phyloP scores from a whole-genome alignment of 139 green algal species.

The Closterium sp. region DNA sequence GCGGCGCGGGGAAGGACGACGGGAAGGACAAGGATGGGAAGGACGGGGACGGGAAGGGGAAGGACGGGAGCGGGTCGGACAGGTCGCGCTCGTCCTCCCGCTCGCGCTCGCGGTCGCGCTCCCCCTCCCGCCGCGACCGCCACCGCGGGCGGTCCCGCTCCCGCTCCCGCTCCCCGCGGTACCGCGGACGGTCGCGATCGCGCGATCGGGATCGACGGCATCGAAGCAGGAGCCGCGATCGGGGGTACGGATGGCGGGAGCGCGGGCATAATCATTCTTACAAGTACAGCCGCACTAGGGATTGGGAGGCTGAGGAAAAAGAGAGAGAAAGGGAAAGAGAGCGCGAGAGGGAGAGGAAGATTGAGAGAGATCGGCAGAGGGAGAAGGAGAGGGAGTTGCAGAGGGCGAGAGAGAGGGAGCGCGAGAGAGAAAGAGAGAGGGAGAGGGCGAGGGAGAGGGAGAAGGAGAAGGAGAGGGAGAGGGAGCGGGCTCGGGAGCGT shows the following conservation, averaged over 20 bases:
- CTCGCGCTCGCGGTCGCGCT: slow-evolving; percentile 37
- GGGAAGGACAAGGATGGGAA: slow-evolving; percentile 20
- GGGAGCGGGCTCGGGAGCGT: slow-evolving; percentile 18
- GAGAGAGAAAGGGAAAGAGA: slow-evolving; percentile 38
- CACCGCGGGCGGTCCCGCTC: slow-evolving; percentile 7
- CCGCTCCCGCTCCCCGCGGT: neutral
- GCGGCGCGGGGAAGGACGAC: slow-evolving; percentile 8
- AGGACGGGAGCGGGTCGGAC: slow-evolving; percentile 17
- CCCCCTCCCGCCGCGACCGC: slow-evolving; percentile 1
- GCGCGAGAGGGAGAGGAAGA: slow-evolving; percentile 12
- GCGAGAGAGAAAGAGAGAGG: slow-evolving; percentile 32
- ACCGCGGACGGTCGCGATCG: slow-evolving; percentile 12
- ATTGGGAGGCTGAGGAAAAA: neutral
- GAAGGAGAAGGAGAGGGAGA: slow-evolving; percentile 39
- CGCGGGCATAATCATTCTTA: neutral
- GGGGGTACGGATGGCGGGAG: slow-evolving; percentile 3
- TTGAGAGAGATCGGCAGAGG: neutral
- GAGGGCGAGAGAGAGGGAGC: slow-evolving; percentile 24
- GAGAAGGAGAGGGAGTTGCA: slow-evolving; percentile 31
- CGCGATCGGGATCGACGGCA: slow-evolving; percentile 9
- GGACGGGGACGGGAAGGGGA: slow-evolving; percentile 14
- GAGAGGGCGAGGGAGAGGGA: slow-evolving; percentile 33
- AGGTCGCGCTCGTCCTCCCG: slow-evolving; percentile 15
- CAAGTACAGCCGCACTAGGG: slow-evolving; percentile 31
- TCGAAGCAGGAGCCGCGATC: slow-evolving; percentile 32